Conservation (phyloP, 768 basidiomycete genomes). For the Cubamyces sp. region DNA sequence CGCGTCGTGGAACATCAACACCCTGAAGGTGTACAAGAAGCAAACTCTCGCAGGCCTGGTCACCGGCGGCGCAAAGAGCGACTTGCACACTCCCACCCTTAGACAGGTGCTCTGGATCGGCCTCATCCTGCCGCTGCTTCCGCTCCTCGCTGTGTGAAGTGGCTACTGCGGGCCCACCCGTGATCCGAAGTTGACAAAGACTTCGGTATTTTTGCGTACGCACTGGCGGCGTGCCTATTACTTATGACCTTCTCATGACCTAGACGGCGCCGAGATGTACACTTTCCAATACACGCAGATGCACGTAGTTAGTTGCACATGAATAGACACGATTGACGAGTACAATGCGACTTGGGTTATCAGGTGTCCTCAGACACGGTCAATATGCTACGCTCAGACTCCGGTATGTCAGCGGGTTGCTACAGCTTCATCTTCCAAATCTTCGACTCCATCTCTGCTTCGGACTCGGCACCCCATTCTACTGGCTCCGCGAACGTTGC, state of each 20-base stretch:
- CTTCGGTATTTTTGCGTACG: not conserved
- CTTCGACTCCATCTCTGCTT: conserved; percentile 43
- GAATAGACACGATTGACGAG: conserved; percentile 9
- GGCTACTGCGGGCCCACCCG: not conserved
- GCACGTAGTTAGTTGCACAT: not conserved
- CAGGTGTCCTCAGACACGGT: not conserved
- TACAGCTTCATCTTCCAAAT: conserved; percentile 65
- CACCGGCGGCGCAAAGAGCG: conserved; percentile 16
- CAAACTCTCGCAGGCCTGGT: conserved; percentile 48
- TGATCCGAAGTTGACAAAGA: not conserved
- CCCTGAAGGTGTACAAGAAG: conserved; percentile 73
- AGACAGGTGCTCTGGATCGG: conserved; percentile 14
- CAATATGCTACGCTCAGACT: not conserved
- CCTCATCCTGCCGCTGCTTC: conserved; percentile 3
- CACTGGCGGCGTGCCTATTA: not conserved
- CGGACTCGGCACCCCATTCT: conserved; percentile 25
- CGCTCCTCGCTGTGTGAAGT: conserved; percentile 11
- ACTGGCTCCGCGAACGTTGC: conserved; percentile 73
- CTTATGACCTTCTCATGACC: conserved; percentile 8
- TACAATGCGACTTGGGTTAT: not conserved
- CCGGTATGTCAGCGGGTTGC: not conserved
- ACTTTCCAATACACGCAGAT: not conserved
- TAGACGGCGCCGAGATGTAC: conserved; percentile 3
- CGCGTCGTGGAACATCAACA: conserved; percentile 82
- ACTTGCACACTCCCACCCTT: conserved; percentile 2